Evolutionary conservation across 352 stramenopile species (phyloP).

Genomic region (Elongisporangium anandrum): DNA sequence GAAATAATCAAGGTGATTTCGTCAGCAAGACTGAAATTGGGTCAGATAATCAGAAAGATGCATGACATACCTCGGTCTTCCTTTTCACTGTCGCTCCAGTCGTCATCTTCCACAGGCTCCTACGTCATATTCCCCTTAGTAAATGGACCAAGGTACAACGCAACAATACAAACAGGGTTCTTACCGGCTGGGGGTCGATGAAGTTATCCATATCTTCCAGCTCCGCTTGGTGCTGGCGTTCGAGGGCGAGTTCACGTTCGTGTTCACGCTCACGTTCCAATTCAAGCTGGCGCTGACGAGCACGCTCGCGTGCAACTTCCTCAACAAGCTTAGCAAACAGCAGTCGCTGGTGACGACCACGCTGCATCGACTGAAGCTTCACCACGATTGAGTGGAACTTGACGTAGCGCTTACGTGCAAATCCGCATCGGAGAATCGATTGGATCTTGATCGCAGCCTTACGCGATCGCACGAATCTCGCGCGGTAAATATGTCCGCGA

Average conservation of each 20-base stretch:
- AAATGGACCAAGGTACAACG: slow-evolving; percentile 4
- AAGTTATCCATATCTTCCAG: slow-evolving; percentile 31
- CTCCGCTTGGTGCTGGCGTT: slow-evolving; percentile 24
- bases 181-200: slow-evolving; percentile 58
- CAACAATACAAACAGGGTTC: slow-evolving; percentile 7
- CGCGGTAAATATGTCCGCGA: slow-evolving; percentile 50
- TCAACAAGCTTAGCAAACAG: slow-evolving; percentile 42
- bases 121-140: slow-evolving; percentile 67
- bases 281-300: slow-evolving; percentile 34
- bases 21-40: not conserved
- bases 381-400: slow-evolving; percentile 40
- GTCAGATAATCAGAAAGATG: not conserved
- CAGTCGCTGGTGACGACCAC: slow-evolving; percentile 61
- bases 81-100: slow-evolving; percentile 72
- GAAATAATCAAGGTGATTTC: not conserved
- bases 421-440: slow-evolving; percentile 29
- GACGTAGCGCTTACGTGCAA: slow-evolving; percentile 38
- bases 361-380: slow-evolving; percentile 45
- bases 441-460: slow-evolving; percentile 48
- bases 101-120: slow-evolving; percentile 77
- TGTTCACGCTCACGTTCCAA: slow-evolving; percentile 25
- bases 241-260: slow-evolving; percentile 29
- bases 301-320: slow-evolving; percentile 29
- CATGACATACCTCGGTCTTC: slow-evolving; percentile 26
- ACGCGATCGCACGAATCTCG: slow-evolving; percentile 45